A percentile compares a stretch with the other conserved stretches of the same genome.
These are phyloP conservation scores for Seiridium cupressi DNA, from an alignment of 2,329 filamentous ascomycete genomes.

Conservation along the genomic window DNA sequence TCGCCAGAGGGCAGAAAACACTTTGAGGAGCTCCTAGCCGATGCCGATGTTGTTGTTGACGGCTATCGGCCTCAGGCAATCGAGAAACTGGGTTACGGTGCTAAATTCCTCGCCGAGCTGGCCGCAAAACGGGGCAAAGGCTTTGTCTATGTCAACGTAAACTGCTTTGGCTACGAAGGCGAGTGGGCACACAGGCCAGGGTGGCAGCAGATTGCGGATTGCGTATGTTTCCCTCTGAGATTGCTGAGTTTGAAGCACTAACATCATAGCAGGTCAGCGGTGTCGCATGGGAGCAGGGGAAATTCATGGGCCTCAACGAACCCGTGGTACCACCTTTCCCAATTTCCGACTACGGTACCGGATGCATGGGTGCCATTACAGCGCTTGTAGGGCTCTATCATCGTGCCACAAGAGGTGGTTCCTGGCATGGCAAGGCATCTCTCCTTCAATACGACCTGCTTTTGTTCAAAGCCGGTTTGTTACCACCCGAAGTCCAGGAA, in stretches of 20 bases:
- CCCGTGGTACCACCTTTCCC: conserved; percentile 66
- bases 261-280: conserved; percentile 21
- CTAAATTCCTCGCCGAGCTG: conserved; percentile 48
- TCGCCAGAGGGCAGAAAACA: conserved; percentile 45
- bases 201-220: conserved; percentile 52
- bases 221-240: conserved; percentile 25
- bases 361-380: conserved; percentile 30
- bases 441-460: conserved; percentile 35
- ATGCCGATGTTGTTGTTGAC: conserved; percentile 65
- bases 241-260: background rate
- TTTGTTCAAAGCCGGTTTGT: conserved; percentile 39
- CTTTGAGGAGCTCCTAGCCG: conserved; percentile 59
- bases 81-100: conserved; percentile 63
- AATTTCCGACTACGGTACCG: conserved; percentile 49
- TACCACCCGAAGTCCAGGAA: conserved; percentile 45
- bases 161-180: conserved; percentile 63
- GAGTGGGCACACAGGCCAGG: conserved; percentile 64
- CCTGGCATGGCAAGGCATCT: conserved; percentile 31
- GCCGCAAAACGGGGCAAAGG: conserved; percentile 57
- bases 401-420: conserved; percentile 29
- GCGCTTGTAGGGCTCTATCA: conserved; percentile 30
- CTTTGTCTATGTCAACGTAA: conserved; percentile 66
- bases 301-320: conserved; percentile 44
- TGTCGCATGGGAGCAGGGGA: conserved; percentile 33
- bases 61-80: conserved; percentile 68